Percentiles rank a stretch among this genome's conserved stretches.
Conservation (phyloP, 805 yeast species). For the Wickerhamomyces hampshirensis region DNA sequence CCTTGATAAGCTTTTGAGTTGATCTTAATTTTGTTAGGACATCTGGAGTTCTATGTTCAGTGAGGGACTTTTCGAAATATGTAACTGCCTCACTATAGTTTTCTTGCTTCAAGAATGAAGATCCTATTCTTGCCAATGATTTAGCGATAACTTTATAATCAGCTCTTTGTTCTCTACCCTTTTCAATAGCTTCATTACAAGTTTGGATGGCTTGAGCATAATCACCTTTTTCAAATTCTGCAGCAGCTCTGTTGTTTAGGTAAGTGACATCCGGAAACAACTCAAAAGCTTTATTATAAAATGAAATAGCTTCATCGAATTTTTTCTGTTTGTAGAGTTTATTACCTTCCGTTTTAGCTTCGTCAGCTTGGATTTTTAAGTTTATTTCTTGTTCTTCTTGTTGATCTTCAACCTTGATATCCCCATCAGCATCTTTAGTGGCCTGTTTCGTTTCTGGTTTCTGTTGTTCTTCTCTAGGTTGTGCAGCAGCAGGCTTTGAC, state of each 20-base stretch:
- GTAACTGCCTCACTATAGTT: constrained; percentile 71
- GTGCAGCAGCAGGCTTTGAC: constrained; percentile 22
- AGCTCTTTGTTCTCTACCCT: constrained; percentile 85
- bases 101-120: constrained; percentile 67
- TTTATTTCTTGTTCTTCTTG: constrained; percentile 14
- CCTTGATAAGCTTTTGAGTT: constrained; percentile 81
- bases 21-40: constrained; percentile 81
- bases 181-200: constrained; percentile 76
- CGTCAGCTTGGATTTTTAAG: constrained; percentile 51
- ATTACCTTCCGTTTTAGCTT: constrained; percentile 81
- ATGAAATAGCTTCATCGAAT: constrained; percentile 88
- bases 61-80: constrained; percentile 81
- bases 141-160: constrained; percentile 91
- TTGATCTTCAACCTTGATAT: constrained; percentile 23
- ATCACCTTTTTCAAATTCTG: constrained; percentile 94
- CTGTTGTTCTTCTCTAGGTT: constrained; percentile 19
- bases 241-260: constrained; percentile 95
- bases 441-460: constrained; percentile 23
- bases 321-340: constrained; percentile 76
- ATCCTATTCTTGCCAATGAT: constrained; percentile 90
- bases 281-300: constrained; percentile 85
- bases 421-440: constrained; percentile 34
- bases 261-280: constrained; percentile 80
- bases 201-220: constrained; percentile 80
- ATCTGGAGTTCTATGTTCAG: constrained; percentile 97